Percentiles rank a stretch among this genome's conserved stretches.
These are phyloP conservation scores for Paramecium sonneborni DNA, from an alignment of 73 alveolate species.

Conservation along the genomic window DNA sequence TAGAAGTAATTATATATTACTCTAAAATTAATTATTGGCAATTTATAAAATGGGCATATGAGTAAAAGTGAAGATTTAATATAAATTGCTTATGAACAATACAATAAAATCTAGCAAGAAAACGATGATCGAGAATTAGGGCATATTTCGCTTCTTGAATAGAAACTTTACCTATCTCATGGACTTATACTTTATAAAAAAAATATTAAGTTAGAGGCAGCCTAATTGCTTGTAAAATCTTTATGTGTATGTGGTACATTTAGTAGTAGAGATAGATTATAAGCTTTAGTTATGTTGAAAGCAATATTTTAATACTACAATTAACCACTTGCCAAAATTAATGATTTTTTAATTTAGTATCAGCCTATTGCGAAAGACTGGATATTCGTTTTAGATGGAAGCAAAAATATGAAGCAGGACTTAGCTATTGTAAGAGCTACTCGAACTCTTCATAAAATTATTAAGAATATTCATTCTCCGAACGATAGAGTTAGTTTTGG, in stretches of 20 bases:
- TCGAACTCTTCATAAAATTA: not conserved
- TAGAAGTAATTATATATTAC: not conserved
- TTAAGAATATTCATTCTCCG: not conserved
- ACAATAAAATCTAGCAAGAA: not conserved
- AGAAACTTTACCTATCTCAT: not conserved
- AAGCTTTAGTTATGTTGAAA: conserved; percentile 9
- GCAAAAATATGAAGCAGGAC: not conserved
- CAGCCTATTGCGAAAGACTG: conserved; percentile 12
- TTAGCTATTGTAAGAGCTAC: conserved; percentile 13
- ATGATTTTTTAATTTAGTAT: not conserved
- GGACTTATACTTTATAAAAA: not conserved
- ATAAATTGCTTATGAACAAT: not conserved
- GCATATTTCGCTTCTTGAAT: not conserved
- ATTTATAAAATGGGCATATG: not conserved
- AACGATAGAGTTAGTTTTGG: conserved; percentile 26
- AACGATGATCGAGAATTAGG: conserved; percentile 9
- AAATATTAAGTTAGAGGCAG: not conserved
- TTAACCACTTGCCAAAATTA: not conserved
- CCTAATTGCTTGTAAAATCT: not conserved
- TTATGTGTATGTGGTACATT: not conserved
- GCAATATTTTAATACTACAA: not conserved
- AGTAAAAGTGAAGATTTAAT: not conserved
- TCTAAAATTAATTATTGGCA: conserved; percentile 5
- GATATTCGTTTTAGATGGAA: not conserved
- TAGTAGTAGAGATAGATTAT: not conserved